Conservation (phyloP, 192 early-diverging fungal species). For the Funneliformis geosporum region DNA sequence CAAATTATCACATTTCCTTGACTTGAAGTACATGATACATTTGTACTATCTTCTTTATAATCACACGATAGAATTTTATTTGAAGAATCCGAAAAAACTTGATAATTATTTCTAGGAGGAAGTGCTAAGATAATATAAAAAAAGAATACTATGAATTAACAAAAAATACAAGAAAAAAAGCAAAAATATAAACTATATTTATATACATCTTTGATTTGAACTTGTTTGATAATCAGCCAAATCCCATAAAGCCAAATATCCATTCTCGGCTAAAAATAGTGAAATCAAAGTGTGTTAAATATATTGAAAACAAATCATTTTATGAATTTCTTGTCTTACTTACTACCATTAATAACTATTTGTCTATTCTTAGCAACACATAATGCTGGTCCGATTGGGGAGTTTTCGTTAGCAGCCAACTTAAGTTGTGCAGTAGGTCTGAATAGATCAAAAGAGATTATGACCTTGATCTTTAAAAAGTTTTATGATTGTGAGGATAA, state of each 20-base stretch:
- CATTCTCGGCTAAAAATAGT: background rate
- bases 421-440: background rate
- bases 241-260: background rate
- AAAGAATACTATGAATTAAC: background rate
- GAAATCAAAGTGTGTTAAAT: background rate
- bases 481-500: background rate
- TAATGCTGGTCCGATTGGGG: background rate
- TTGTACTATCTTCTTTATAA: background rate
- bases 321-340: background rate
- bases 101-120: background rate
- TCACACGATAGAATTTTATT: background rate
- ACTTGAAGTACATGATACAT: background rate
- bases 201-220: background rate
- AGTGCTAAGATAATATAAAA: background rate
- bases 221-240: background rate
- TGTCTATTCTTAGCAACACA: background rate
- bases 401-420: background rate
- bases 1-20: conserved; percentile 5
- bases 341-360: background rate
- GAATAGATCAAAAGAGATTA: background rate
- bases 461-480: background rate
- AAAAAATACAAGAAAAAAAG: background rate
- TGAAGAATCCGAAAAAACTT: background rate
- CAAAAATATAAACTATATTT: background rate
- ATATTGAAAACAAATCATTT: background rate